A percentile compares a stretch with the other conserved stretches of the same genome.
Evolutionary conservation across 257 asterid genomes (phyloP).

Genomic region (Orobanche coerulescens): DNA sequence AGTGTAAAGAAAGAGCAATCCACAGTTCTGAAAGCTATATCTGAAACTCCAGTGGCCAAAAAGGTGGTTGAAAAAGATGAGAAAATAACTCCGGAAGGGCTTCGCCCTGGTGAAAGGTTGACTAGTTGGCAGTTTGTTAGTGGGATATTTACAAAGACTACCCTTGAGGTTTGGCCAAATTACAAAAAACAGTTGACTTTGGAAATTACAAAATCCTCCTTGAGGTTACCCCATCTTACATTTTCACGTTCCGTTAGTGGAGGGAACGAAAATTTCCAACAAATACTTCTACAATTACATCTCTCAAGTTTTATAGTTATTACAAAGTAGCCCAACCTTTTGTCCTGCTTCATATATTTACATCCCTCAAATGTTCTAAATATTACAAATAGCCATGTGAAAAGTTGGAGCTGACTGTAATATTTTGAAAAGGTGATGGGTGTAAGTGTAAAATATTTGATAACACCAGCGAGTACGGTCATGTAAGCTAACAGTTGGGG

Average conservation of each 20-base stretch:
- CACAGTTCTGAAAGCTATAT: constrained; percentile 34
- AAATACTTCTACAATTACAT: background rate
- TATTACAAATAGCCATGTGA: background rate
- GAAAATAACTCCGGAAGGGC: constrained; percentile 44
- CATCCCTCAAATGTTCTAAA: background rate
- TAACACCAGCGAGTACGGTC: background rate
- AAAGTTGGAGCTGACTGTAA: background rate
- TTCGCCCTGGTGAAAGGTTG: constrained; percentile 90
- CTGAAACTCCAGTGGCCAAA: constrained; percentile 41
- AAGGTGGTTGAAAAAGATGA: constrained; percentile 34
- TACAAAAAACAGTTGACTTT: background rate
- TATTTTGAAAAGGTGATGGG: too few species aligned
- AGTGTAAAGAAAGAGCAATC: constrained; percentile 38
- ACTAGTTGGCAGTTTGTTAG: constrained; percentile 3
- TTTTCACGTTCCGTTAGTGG: background rate
- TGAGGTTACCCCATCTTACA: background rate
- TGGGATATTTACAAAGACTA: background rate
- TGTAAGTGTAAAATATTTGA: too few species aligned
- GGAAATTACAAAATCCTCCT: background rate
- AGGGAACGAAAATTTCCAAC: background rate
- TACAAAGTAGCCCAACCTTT: background rate
- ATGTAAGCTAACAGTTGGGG: background rate
- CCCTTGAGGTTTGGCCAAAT: background rate
- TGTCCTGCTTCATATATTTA: background rate
- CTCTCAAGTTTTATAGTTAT: background rate